Evolutionary conservation across 192 early-diverging fungal genomes (phyloP).

Genomic region (Mortierella hygrophila): DNA sequence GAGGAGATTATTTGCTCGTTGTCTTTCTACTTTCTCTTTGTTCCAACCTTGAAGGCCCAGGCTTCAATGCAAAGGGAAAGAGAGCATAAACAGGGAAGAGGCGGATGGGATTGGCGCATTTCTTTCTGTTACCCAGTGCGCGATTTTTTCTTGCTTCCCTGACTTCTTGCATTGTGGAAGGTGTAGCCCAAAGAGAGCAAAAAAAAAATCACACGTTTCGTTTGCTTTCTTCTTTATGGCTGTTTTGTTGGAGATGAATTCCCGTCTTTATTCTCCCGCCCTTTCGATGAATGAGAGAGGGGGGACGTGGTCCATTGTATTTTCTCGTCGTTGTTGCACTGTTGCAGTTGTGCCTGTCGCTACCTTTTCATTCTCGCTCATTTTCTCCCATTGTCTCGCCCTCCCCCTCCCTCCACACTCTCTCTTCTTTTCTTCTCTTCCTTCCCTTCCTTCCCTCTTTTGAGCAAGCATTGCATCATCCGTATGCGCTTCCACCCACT

Average conservation of each 20-base stretch:
- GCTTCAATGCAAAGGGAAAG: neutral
- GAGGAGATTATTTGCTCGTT: slow-evolving; percentile 1
- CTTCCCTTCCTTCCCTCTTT: neutral
- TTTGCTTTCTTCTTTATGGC: neutral
- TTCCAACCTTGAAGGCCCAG: neutral
- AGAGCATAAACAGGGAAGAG: neutral
- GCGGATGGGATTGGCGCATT: neutral
- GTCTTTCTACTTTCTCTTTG: neutral
- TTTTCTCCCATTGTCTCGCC: neutral
- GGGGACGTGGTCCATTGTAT: neutral
- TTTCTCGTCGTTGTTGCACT: neutral
- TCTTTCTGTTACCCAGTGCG: neutral
- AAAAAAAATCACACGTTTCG: neutral
- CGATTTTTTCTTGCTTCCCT: neutral
- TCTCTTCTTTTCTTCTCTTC: neutral
- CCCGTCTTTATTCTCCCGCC: neutral
- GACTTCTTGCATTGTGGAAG: neutral
- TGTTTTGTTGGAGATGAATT: neutral
- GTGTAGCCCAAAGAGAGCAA: neutral
- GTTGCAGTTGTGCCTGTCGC: neutral
- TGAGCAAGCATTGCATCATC: neutral
- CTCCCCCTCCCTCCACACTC: neutral
- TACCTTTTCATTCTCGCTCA: neutral
- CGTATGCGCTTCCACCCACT: neutral
- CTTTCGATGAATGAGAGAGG: neutral